phyloP scores from a whole-genome alignment of 1,284 basidiomycete species.

The Fomitopsis palustris region DNA sequence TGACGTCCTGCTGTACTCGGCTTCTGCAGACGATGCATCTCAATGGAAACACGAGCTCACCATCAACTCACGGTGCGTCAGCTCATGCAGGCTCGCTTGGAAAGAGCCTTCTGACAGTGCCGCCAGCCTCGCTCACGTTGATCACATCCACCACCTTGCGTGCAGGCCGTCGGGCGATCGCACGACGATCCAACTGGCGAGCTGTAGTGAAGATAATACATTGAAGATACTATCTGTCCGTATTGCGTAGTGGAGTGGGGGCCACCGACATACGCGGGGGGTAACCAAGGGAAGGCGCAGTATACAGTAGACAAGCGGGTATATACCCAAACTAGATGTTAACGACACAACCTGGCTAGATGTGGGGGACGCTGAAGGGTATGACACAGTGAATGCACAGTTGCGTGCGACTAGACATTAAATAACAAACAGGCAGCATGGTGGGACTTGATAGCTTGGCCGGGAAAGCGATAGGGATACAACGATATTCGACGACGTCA shows the following conservation, averaged over 20 bases:
- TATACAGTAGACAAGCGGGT: slow-evolving; percentile 63
- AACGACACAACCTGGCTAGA: slow-evolving; percentile 62
- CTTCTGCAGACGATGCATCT: slow-evolving; percentile 24
- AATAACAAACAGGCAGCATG: slow-evolving; percentile 35
- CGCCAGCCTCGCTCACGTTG: slow-evolving; percentile 57
- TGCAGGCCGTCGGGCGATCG: slow-evolving; percentile 49
- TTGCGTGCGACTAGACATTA: slow-evolving; percentile 36
- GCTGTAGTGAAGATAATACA: slow-evolving; percentile 78
- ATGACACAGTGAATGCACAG: slow-evolving; percentile 45
- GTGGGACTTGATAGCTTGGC: slow-evolving; percentile 28
- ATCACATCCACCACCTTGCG: slow-evolving; percentile 64
- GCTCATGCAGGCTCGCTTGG: not conserved
- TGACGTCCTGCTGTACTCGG: slow-evolving; percentile 54
- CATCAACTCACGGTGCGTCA: slow-evolving; percentile 46
- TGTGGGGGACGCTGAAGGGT: slow-evolving; percentile 60
- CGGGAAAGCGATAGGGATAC: slow-evolving; percentile 69
- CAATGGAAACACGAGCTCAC: slow-evolving; percentile 49
- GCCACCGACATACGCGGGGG: slow-evolving; percentile 37
- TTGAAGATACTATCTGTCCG: slow-evolving; percentile 65
- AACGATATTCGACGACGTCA: slow-evolving; percentile 47
- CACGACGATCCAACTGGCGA: slow-evolving; percentile 38
- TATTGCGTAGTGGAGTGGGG: slow-evolving; percentile 31
- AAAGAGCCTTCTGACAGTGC: not conserved
- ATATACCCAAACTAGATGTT: slow-evolving; percentile 48
- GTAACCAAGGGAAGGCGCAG: slow-evolving; percentile 42